Conservation (phyloP, 1,284 basidiomycete species). For the Schizopora paradoxa region DNA sequence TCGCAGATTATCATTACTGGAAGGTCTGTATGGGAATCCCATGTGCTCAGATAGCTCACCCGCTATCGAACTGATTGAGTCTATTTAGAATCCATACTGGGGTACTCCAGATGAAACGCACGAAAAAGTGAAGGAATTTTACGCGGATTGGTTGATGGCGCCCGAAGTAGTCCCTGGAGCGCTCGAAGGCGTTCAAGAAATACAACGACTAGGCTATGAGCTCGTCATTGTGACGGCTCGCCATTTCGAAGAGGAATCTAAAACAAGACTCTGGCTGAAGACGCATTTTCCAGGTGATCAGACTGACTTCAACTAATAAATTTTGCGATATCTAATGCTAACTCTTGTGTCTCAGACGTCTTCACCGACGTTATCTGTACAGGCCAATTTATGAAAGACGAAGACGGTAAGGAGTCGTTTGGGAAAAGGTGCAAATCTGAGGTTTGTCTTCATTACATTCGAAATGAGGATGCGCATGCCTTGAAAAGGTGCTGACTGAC, state of each 20-base stretch:
- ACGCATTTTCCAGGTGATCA: slow-evolving; percentile 55
- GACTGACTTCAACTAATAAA: neutral
- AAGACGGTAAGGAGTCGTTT: slow-evolving; percentile 42
- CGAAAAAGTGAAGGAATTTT: slow-evolving; percentile 57
- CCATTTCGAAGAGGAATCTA: slow-evolving; percentile 47
- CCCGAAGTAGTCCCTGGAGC: slow-evolving; percentile 60
- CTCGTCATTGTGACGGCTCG: slow-evolving; percentile 75
- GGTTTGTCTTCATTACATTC: slow-evolving; percentile 32
- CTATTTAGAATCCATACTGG: slow-evolving; percentile 60
- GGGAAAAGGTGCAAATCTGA: slow-evolving; percentile 67
- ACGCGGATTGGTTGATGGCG: slow-evolving; percentile 47
- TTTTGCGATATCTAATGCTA: neutral
- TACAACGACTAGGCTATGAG: slow-evolving; percentile 60
- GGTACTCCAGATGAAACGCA: slow-evolving; percentile 59
- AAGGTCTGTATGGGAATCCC: slow-evolving; percentile 35
- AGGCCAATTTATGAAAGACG: slow-evolving; percentile 54
- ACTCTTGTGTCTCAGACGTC: slow-evolving; percentile 34
- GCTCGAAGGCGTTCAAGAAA: slow-evolving; percentile 48
- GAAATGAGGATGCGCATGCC: neutral
- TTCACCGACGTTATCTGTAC: slow-evolving; percentile 73
- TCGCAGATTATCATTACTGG: slow-evolving; percentile 67
- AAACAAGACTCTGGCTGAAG: slow-evolving; percentile 65
- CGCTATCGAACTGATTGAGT: slow-evolving; percentile 7
- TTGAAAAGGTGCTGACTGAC: neutral
- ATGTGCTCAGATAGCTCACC: neutral